A percentile compares a stretch with the other conserved stretches of the same genome.
These are phyloP conservation scores for Orbilia blumenaviensis DNA, from an alignment of 2,329 filamentous ascomycete species.

Conservation along the genomic window DNA sequence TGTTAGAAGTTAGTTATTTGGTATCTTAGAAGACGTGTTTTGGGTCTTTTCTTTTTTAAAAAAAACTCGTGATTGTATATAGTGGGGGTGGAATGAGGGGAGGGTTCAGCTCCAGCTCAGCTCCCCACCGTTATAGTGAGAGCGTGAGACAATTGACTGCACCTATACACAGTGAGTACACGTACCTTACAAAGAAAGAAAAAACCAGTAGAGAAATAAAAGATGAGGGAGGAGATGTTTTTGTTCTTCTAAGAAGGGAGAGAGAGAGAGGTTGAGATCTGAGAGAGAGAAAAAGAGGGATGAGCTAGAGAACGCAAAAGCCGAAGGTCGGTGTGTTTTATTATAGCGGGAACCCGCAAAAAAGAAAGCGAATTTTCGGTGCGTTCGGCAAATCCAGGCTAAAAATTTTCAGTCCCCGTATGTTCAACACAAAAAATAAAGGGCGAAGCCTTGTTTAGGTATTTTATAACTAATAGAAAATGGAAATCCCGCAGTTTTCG, in stretches of 20 bases:
- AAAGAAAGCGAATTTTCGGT: too few species aligned
- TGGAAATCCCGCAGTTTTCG: constrained; percentile 17
- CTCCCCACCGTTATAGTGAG: constrained; percentile 3
- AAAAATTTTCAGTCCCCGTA: constrained; percentile 24
- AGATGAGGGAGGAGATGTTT: not conserved
- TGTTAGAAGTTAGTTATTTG: not conserved
- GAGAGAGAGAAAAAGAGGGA: not conserved
- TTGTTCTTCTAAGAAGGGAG: not conserved
- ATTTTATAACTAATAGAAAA: constrained; percentile 6
- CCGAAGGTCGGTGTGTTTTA: constrained; percentile 2
- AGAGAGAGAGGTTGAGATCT: not conserved
- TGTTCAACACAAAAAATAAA: not conserved
- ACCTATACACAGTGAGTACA: not conserved
- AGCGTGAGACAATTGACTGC: not conserved
- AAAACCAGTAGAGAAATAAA: not conserved
- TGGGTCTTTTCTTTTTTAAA: not conserved
- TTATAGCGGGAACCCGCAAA: not conserved
- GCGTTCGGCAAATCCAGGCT: constrained; percentile 9
- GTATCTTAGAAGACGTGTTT: too few species aligned
- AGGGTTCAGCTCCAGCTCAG: not conserved
- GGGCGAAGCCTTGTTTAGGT: not conserved
- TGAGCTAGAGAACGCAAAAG: not conserved
- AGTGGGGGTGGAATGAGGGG: not conserved
- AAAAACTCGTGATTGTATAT: not conserved
- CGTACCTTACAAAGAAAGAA: constrained; percentile 26